Conservation (phyloP, 2,329 filamentous ascomycete species). For the Penicillium sp. region DNA sequence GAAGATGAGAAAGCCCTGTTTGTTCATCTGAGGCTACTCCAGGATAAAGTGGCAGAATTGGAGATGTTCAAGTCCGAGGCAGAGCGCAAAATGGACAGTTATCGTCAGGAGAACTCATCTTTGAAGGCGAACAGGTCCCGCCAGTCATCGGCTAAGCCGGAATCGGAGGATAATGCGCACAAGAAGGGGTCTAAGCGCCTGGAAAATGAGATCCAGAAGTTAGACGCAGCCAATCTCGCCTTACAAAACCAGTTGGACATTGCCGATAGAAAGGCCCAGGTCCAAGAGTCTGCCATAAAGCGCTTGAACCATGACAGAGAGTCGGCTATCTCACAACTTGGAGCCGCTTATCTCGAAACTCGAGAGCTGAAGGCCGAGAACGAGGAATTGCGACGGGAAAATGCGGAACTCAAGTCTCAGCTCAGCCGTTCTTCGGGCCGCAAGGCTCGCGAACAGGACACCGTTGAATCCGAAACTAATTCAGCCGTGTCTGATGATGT, state of each 20-base stretch:
- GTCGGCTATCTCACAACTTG: conserved; percentile 56
- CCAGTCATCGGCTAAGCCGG: conserved; percentile 37
- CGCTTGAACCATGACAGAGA: conserved; percentile 57
- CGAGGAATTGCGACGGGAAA: conserved; percentile 37
- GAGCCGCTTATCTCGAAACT: conserved; percentile 54
- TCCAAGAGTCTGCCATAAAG: conserved; percentile 54
- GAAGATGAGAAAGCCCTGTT: conserved; percentile 63
- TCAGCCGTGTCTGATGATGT: conserved; percentile 23
- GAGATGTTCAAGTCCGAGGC: conserved; percentile 55
- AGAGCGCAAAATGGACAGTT: conserved; percentile 50
- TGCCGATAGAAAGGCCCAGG: conserved; percentile 53
- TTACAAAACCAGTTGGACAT: conserved; percentile 56
- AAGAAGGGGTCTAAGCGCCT: conserved; percentile 32
- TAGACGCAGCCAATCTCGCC: conserved; percentile 54
- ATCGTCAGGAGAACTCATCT: conserved; percentile 52
- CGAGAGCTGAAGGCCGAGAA: conserved; percentile 46
- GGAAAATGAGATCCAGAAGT: conserved; percentile 39
- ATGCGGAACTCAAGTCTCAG: conserved; percentile 38
- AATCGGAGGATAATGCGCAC: conserved; percentile 47
- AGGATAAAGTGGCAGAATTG: conserved; percentile 56
- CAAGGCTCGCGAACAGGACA: conserved; percentile 29
- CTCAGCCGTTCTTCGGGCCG: conserved; percentile 27
- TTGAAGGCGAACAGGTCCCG: conserved; percentile 46
- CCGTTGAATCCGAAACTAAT: conserved; percentile 26
- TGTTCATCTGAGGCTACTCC: conserved; percentile 56